Conservation (phyloP, 2,329 filamentous ascomycete species). For the Blastomyces parvus region DNA sequence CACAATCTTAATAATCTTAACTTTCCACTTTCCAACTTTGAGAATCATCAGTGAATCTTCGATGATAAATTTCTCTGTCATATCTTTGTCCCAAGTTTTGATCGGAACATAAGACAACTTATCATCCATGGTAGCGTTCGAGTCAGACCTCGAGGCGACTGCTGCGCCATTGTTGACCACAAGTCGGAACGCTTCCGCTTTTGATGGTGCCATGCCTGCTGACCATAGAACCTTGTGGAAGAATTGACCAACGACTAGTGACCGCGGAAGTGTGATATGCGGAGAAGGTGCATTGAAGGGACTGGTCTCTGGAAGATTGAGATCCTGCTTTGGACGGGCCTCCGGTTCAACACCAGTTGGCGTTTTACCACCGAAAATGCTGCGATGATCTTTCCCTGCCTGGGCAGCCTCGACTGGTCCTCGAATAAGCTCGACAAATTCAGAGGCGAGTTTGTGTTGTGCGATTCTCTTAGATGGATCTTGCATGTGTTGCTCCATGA, state of each 20-base stretch:
- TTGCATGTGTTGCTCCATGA: constrained; percentile 58
- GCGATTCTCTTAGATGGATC: constrained; percentile 65
- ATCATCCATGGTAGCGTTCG: constrained; percentile 34
- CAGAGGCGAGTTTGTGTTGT: constrained; percentile 72
- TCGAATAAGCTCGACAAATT: constrained; percentile 74
- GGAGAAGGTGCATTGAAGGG: constrained; percentile 8
- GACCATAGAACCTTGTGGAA: constrained; percentile 44
- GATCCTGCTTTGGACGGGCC: background rate
- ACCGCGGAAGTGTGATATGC: constrained; percentile 30
- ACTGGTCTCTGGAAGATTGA: constrained; percentile 5
- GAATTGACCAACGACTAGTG: constrained; percentile 40
- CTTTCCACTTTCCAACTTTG: constrained; percentile 51
- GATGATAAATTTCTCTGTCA: constrained; percentile 42
- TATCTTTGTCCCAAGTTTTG: constrained; percentile 33
- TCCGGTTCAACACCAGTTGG: background rate
- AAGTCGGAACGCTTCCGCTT: constrained; percentile 43
- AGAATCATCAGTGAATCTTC: constrained; percentile 46
- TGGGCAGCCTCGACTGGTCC: constrained; percentile 54
- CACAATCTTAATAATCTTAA: constrained; percentile 48
- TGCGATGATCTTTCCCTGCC: constrained; percentile 50
- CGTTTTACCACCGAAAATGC: constrained; percentile 29
- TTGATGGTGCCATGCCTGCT: constrained; percentile 44
- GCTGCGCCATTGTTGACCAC: constrained; percentile 43
- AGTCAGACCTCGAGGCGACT: constrained; percentile 36
- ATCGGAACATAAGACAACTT: constrained; percentile 44